phyloP scores from a whole-genome alignment of 2,329 filamentous ascomycete genomes.

The Pochonia chlamydosporia region DNA sequence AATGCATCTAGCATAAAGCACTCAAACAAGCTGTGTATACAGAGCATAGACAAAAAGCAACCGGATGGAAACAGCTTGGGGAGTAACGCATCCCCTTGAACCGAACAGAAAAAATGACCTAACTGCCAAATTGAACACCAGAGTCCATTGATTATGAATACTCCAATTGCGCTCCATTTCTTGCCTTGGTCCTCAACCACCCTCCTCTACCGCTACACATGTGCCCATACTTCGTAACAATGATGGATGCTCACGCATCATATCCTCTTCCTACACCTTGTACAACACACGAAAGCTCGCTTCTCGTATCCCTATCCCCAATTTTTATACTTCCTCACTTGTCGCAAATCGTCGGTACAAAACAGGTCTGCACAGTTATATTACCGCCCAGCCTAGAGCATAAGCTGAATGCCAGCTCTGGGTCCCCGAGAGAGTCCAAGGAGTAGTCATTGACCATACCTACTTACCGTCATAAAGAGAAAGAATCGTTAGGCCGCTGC shows the following conservation, averaged over 20 bases:
- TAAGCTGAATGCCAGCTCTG: no score
- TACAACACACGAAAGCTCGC: neutral
- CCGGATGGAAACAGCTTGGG: neutral
- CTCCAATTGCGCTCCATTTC: constrained; percentile 6
- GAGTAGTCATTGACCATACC: neutral
- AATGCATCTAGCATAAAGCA: neutral
- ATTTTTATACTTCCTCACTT: neutral
- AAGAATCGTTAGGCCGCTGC: neutral
- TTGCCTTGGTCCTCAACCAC: constrained; percentile 1
- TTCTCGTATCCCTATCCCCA: neutral
- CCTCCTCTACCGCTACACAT: neutral
- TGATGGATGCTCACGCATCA: neutral
- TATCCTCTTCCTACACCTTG: neutral
- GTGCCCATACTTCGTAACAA: constrained; percentile 5
- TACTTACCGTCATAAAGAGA: neutral
- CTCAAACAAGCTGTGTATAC: neutral
- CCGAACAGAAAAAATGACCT: neutral
- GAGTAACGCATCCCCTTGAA: neutral
- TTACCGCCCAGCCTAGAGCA: neutral
- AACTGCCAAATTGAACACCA: neutral
- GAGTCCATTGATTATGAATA: constrained; percentile 6
- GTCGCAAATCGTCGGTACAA: neutral
- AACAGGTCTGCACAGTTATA: neutral
- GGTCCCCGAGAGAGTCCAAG: no score
- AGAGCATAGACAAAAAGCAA: neutral